These are phyloP conservation scores for Hamamelis virginiana DNA, from an alignment of 164 flowering plant genomes.

Conservation along the genomic window DNA sequence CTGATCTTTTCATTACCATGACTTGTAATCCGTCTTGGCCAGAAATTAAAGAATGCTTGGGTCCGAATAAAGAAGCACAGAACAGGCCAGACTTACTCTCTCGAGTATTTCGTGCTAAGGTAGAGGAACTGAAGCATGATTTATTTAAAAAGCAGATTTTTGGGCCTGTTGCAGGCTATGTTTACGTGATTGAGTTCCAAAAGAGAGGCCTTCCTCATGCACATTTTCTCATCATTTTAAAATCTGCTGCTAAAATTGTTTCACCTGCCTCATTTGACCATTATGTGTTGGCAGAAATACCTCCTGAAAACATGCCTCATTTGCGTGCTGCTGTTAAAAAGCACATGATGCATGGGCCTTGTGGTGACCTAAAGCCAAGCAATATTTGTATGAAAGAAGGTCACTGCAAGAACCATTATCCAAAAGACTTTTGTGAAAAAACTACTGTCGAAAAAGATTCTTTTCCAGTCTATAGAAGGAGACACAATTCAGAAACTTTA, in stretches of 20 bases:
- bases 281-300: slow-evolving; percentile 11
- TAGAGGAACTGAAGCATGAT: not conserved
- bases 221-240: slow-evolving; percentile 7
- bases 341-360: slow-evolving; percentile 28
- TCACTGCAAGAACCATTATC: not conserved
- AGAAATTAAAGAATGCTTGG: not conserved
- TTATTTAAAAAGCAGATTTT: slow-evolving; percentile 1
- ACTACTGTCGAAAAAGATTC: slow-evolving; percentile 2
- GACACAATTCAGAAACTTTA: not conserved
- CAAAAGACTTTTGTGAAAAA: not conserved
- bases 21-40: slow-evolving; percentile 23
- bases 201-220: slow-evolving; percentile 23
- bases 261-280: not conserved
- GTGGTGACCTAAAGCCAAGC: not conserved
- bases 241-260: not conserved
- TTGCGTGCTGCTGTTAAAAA: not conserved
- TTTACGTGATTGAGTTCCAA: slow-evolving; percentile 14
- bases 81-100: slow-evolving; percentile 12
- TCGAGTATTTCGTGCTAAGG: slow-evolving; percentile 9
- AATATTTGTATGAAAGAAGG: slow-evolving; percentile 18
- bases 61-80: not conserved
- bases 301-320: not conserved
- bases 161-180: slow-evolving; percentile 8
- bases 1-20: slow-evolving; percentile 19
- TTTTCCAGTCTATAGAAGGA: slow-evolving; percentile 15